phyloP scores from a whole-genome alignment of 495 filamentous ascomycete species.

The Aspergillus leporis region DNA sequence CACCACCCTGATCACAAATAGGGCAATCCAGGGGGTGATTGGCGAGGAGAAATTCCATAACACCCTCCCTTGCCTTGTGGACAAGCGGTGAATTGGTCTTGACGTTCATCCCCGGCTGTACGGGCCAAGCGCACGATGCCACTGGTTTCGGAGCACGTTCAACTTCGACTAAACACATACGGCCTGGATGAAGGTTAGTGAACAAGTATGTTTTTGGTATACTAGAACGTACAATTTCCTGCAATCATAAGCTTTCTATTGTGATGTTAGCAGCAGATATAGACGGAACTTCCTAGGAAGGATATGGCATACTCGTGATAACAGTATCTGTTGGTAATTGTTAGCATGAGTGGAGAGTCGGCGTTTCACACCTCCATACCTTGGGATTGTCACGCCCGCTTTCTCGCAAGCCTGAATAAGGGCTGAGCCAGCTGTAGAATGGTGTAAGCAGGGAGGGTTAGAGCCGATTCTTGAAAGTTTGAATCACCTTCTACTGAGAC shows the following conservation, averaged over 20 bases:
- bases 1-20: conserved; percentile 97
- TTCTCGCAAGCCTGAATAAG: conserved; percentile 99
- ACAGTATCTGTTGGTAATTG: conserved; percentile 73
- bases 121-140: conserved; percentile 97
- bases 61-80: conserved; percentile 96
- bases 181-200: conserved; percentile 42
- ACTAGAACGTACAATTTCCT: conserved; percentile 72
- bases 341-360: conserved; percentile 34
- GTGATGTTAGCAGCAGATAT: conserved; percentile 30
- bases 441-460: conserved; percentile 29
- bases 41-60: conserved; percentile 97
- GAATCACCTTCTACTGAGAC: conserved; percentile 86
- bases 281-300: background rate
- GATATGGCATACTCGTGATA: conserved; percentile 81
- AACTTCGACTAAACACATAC: conserved; percentile 99
- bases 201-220: background rate
- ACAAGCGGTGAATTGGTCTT: conserved; percentile 94
- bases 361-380: conserved; percentile 44
- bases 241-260: conserved; percentile 93
- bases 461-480: conserved; percentile 11
- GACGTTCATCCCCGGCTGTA: conserved; percentile 97
- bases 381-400: conserved; percentile 86
- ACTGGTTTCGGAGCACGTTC: conserved; percentile 94
- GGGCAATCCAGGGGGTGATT: conserved; percentile 98
- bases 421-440: conserved; percentile 67